These are phyloP conservation scores for Boeremia lycopersici DNA, from an alignment of 2,329 filamentous ascomycete genomes.

Conservation along the genomic window DNA sequence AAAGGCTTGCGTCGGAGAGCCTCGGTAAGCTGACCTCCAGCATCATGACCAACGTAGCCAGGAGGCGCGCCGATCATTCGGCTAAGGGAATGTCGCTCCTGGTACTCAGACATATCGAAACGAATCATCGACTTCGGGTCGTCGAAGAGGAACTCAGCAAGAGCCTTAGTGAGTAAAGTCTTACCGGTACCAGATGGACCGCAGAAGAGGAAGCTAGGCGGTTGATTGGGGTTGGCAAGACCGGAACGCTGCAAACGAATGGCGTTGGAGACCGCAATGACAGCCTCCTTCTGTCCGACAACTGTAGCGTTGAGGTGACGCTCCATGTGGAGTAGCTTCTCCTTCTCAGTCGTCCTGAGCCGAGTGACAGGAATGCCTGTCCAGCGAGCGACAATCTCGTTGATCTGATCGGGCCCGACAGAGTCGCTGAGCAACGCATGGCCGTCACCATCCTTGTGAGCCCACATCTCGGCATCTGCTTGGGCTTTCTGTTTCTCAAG, in stretches of 20 bases:
- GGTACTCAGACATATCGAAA: slow-evolving; percentile 99
- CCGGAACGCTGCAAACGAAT: slow-evolving; percentile 95
- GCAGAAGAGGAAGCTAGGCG: slow-evolving; percentile 97
- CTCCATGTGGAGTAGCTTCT: slow-evolving; percentile 98
- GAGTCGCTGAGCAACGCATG: slow-evolving; percentile 84
- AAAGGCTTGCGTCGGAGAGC: slow-evolving; percentile 92
- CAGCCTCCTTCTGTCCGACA: slow-evolving; percentile 92
- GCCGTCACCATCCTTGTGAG: slow-evolving; percentile 60
- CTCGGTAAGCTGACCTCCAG: slow-evolving; percentile 94
- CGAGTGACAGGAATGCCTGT: slow-evolving; percentile 98
- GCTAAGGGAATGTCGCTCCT: slow-evolving; percentile 92
- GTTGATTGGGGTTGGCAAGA: slow-evolving; percentile 93
- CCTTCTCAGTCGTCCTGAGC: slow-evolving; percentile 93
- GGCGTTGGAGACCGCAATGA: slow-evolving; percentile 89
- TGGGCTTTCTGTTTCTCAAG: slow-evolving; percentile 81
- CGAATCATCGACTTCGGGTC: slow-evolving; percentile 97
- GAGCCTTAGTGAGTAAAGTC: slow-evolving; percentile 92
- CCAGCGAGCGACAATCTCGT: slow-evolving; percentile 96
- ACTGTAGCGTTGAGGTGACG: slow-evolving; percentile 81
- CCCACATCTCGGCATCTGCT: slow-evolving; percentile 71
- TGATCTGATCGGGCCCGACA: slow-evolving; percentile 97
- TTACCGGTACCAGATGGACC: slow-evolving; percentile 98
- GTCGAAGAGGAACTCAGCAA: slow-evolving; percentile 98
- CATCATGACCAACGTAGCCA: slow-evolving; percentile 95
- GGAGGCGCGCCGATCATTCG: slow-evolving; percentile 98